Conservation (phyloP, 2,329 filamentous ascomycete species). For the Cytospora chrysosperma region DNA sequence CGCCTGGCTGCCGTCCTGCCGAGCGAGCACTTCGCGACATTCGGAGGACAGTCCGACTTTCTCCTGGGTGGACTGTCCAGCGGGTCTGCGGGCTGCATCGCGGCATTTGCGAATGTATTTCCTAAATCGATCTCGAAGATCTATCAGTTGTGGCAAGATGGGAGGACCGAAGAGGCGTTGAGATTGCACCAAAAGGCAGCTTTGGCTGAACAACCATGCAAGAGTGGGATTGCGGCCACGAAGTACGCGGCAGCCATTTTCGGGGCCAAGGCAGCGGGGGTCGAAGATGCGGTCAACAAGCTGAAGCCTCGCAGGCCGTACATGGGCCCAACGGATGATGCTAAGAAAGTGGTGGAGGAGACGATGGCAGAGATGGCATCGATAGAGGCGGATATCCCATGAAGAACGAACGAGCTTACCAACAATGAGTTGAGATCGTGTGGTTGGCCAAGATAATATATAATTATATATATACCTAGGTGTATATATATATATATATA, state of each 20-base stretch:
- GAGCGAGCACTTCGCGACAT: conserved; percentile 61
- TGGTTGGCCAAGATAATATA: not conserved
- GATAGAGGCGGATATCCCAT: conserved; percentile 44
- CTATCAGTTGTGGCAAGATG: conserved; percentile 60
- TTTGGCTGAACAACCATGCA: conserved; percentile 64
- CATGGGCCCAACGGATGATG: conserved; percentile 44
- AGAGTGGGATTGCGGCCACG: conserved; percentile 64
- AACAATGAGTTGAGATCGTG: not conserved
- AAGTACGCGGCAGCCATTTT: conserved; percentile 66
- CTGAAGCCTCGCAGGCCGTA: conserved; percentile 63
- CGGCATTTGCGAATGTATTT: conserved; percentile 62
- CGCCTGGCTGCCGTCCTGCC: conserved; percentile 54
- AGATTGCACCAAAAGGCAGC: conserved; percentile 60
- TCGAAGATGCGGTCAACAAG: conserved; percentile 58
- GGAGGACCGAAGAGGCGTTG: conserved; percentile 58
- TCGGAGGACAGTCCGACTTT: conserved; percentile 73
- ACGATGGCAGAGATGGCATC: conserved; percentile 45
- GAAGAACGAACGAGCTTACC: not conserved
- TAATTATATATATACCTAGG: no score
- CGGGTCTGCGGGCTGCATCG: conserved; percentile 60
- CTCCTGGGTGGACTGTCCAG: conserved; percentile 59
- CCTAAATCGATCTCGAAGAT: conserved; percentile 56
- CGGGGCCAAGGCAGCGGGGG: conserved; percentile 57
- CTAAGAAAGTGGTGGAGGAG: conserved; percentile 41
- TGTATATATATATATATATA: no score